Base-by-base conservation (phyloP, 805 yeast genomes). In the Candida chilensis region DNA sequence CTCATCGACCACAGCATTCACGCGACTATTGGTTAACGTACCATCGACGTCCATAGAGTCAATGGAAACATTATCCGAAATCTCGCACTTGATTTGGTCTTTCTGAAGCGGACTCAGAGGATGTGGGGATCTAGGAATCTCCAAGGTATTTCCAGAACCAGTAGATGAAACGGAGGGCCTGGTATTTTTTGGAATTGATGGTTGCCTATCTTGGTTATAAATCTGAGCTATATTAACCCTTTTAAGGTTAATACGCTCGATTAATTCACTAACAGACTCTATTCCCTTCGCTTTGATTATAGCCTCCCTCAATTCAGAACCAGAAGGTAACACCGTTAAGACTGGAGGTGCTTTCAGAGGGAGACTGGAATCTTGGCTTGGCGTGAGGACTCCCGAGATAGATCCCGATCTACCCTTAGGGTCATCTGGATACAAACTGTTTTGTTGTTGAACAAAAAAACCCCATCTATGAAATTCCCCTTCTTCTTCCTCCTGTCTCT, bases 401-500 rank as follows among this genome's bases (percentile, higher is more conserved):
- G 12, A n/a, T 12, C 16, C 11, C 14, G 13, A 10, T 19, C 24
- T 29, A 13, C 34, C 32, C 39, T 29, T 21, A 5, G 27, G 28
- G 21, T 30, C 33, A 11, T 48, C 56, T 10, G 58, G 58, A 30
- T 50, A 52, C 20, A 48, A 39, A 18, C 49, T 50, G 30, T 38
- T 59, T 36, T 78, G 73, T 45, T 75, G 84, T 47, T 78, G 82
- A 39, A 85, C 77, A 44, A 74, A 83, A 45, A 76, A 74, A 13
- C 94, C 94, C 77, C 86, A 76, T 55, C 81, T 76, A 52, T 84
- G 95, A 39, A 86, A 68, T 46, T 83, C 94, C 43, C 96, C 96
- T 60, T 87, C 96, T 49, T 87, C 96, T 37, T 77, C 78, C 48
- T 86, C 95, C 51, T 82, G 85, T 38, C 71, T 72, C 50, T 74